phyloP scores from a whole-genome alignment of 1,284 basidiomycete genomes.

The Sanghuangporus sanghuang region DNA sequence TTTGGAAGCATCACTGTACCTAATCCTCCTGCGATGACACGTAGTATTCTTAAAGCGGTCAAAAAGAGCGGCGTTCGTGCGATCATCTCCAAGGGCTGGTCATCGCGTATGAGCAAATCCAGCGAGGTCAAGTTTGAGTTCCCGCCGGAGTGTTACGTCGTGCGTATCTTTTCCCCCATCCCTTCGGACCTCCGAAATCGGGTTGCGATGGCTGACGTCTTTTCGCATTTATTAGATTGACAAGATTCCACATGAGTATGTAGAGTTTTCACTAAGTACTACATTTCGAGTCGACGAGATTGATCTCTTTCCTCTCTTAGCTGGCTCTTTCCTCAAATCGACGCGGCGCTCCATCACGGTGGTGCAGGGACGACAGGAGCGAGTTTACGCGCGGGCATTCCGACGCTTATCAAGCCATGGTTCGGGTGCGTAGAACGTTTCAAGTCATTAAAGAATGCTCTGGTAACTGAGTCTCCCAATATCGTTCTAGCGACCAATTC shows the following conservation, averaged over 20 bases:
- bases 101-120: slow-evolving; percentile 46
- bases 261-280: slow-evolving; percentile 1
- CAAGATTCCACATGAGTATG: slow-evolving; percentile 67
- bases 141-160: slow-evolving; percentile 38
- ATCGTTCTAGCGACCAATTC: slow-evolving; percentile 48
- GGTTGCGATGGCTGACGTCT: slow-evolving; percentile 13
- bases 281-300: neutral
- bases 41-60: slow-evolving; percentile 62
- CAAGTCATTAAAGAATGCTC: neutral
- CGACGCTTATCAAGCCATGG: slow-evolving; percentile 73
- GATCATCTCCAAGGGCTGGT: slow-evolving; percentile 78
- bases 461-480: neutral
- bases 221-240: slow-evolving; percentile 35
- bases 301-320: slow-evolving; percentile 19
- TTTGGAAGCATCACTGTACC: slow-evolving; percentile 73
- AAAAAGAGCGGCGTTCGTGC: slow-evolving; percentile 61
- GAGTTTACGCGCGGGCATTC: slow-evolving; percentile 63
- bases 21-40: slow-evolving; percentile 58
- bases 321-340: slow-evolving; percentile 73
- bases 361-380: slow-evolving; percentile 73
- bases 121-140: slow-evolving; percentile 35
- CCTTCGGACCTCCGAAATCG: slow-evolving; percentile 19
- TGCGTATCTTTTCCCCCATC: slow-evolving; percentile 27
- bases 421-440: slow-evolving; percentile 34
- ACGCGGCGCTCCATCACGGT: slow-evolving; percentile 66